These are phyloP conservation scores for Salix caprea DNA, from an alignment of 345 rosid species.

Conservation along the genomic window DNA sequence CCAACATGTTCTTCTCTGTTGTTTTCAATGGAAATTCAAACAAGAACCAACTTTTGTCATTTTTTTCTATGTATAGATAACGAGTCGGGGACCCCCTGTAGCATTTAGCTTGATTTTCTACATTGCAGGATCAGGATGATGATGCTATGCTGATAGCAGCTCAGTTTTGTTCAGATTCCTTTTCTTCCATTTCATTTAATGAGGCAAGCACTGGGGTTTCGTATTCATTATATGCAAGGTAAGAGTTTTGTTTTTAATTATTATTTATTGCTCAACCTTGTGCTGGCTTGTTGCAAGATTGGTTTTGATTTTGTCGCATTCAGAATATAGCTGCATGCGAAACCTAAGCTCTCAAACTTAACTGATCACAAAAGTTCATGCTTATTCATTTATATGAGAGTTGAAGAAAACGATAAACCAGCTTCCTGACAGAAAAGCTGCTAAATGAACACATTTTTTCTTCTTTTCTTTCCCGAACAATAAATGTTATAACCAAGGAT, in stretches of 20 bases:
- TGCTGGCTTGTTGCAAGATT: not conserved
- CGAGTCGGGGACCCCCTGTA: not conserved
- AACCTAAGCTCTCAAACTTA: too few species aligned
- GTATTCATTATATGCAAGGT: conserved; percentile 87
- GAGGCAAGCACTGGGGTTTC: conserved; percentile 52
- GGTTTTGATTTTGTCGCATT: not conserved
- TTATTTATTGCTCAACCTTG: not conserved
- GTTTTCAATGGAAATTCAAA: not conserved
- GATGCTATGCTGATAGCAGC: conserved; percentile 80
- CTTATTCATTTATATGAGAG: not conserved
- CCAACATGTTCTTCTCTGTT: not conserved
- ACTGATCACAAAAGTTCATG: not conserved
- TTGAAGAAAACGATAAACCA: not conserved
- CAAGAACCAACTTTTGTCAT: not conserved
- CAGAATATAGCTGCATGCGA: not conserved
- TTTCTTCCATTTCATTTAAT: conserved; percentile 69
- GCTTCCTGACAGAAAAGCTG: not conserved
- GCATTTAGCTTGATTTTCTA: not conserved
- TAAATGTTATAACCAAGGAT: not conserved
- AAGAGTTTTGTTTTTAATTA: conserved; percentile 3
- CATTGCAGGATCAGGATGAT: conserved; percentile 72
- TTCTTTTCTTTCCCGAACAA: too few species aligned
- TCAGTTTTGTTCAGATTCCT: conserved; percentile 78
- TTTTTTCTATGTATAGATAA: not conserved
- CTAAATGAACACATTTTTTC: not conserved